Base-by-base conservation (phyloP, 352 stramenopile genomes). In the Globisporangium carolinianum region DNA sequence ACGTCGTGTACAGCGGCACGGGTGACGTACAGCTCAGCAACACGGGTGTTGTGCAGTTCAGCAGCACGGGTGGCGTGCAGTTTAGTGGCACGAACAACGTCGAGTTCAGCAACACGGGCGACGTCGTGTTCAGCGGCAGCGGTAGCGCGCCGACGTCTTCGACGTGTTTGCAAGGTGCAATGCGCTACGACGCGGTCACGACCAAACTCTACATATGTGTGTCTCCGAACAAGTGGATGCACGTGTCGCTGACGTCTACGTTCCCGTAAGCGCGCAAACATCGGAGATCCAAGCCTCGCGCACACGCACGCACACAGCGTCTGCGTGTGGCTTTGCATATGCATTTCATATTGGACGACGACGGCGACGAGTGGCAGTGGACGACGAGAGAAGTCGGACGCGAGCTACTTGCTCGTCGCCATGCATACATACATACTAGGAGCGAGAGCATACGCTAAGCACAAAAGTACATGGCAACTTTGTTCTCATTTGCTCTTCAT, bases 151-250 rank as follows among this genome's bases (percentile, higher is more conserved):
- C 66, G 12, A 62, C 69, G 57, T 61, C 51, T 15, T 32, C 42
- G 32, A 9, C 56, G 17, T 80, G 71, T 45, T 60, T 57, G 8
- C 36, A 53, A 53, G 71, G 69, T 46, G 75, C 64, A 43, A 57
- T 80, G 47, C 60, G 52, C 18, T 80, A 74, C 53, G 62, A 72
- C 39, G 49, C 55, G 9, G 1, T 24, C 24, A 24, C 24, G 24
- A 51, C 7, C 24, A 61, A 46, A 17, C 64, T 80, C 55, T 80
- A 75, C 69, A 65, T 80, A 39, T 80, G 71, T 32, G 57, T 54
- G 7, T 12, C 46, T 14, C 56, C 37, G 10, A n/a, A 61, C n/a
- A 35, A 37, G 12, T 45, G 51, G 56, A 47, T 72, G 66, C 55
- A 69, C 41, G 45, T 43, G 38, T 10, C 15, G 36, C 52, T 63